phyloP scores from a whole-genome alignment of 495 filamentous ascomycete species.

The Penicillium atrosanguineum region DNA sequence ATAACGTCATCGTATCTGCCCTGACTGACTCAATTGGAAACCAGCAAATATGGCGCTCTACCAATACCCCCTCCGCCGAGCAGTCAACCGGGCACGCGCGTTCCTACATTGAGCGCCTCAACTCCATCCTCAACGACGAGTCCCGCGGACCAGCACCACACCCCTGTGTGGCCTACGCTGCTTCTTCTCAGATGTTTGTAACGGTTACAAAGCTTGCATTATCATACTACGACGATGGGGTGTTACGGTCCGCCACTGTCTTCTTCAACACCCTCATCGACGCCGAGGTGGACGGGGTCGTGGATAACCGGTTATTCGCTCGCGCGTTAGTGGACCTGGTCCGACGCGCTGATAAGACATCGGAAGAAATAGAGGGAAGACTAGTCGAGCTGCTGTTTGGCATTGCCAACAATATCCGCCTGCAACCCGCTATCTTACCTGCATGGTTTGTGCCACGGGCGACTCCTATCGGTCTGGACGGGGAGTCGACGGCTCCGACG shows the following conservation, averaged over 20 bases:
- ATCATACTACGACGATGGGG: conserved; percentile 70
- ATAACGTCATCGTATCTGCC: not conserved
- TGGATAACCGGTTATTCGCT: conserved; percentile 80
- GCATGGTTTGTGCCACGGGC: conserved; percentile 72
- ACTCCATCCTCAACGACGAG: conserved; percentile 81
- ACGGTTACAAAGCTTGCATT: conserved; percentile 82
- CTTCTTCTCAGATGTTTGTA: conserved; percentile 81
- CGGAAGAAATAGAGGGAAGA: conserved; percentile 74
- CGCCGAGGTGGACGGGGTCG: conserved; percentile 90
- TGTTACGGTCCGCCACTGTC: conserved; percentile 76
- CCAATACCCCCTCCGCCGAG: conserved; percentile 49
- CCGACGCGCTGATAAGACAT: conserved; percentile 50
- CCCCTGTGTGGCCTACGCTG: conserved; percentile 80
- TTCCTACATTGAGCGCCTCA: conserved; percentile 62
- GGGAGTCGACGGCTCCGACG: conserved; percentile 41
- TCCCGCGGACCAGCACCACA: conserved; percentile 82
- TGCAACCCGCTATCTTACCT: conserved; percentile 77
- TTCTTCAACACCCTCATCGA: conserved; percentile 90
- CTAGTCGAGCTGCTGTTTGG: conserved; percentile 91
- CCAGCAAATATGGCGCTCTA: conserved; percentile 79
- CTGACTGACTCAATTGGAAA: conserved; percentile 11
- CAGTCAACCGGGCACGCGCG: conserved; percentile 49
- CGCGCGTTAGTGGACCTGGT: conserved; percentile 79
- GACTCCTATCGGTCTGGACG: conserved; percentile 35
- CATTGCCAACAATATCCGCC: conserved; percentile 88